Conservation (phyloP, 2,329 filamentous ascomycete genomes). For the Botrytis byssoidea region DNA sequence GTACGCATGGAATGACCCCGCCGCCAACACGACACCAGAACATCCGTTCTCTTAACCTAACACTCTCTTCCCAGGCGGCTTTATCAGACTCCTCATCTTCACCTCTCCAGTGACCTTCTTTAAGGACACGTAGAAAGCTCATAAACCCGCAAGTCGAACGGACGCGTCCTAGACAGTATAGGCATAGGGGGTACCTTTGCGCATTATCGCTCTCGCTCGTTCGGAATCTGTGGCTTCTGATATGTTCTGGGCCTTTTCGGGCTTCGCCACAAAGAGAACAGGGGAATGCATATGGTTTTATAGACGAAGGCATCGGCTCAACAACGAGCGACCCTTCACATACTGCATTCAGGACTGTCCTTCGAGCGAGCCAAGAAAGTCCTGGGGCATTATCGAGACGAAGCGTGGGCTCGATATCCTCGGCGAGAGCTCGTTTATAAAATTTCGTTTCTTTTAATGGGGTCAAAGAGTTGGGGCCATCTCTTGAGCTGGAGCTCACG, state of each 20-base stretch:
- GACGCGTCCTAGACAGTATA: constrained; percentile 79
- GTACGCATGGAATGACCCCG: constrained; percentile 68
- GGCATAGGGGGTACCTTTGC: constrained; percentile 85
- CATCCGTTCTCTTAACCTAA: constrained; percentile 87
- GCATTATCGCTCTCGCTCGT: constrained; percentile 83
- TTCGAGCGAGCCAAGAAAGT: constrained; percentile 87
- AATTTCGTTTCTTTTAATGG: constrained; percentile 88
- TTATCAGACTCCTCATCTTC: constrained; percentile 82
- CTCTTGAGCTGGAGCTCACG: constrained; percentile 46
- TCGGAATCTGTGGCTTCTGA: constrained; percentile 83
- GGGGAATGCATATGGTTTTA: constrained; percentile 42
- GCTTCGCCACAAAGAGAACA: constrained; percentile 89
- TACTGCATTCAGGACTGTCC: constrained; percentile 79
- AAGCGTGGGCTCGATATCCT: constrained; percentile 93
- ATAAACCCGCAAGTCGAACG: constrained; percentile 90
- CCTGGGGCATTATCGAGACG: constrained; percentile 86
- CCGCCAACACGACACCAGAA: constrained; percentile 95
- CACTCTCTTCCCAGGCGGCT: constrained; percentile 91
- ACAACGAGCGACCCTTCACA: constrained; percentile 84
- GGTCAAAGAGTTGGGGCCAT: constrained; percentile 45
- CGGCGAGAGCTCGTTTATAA: constrained; percentile 82
- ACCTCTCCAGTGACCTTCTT: constrained; percentile 86
- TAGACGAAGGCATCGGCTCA: constrained; percentile 71
- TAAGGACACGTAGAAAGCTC: constrained; percentile 85
- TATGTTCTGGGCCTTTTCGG: constrained; percentile 66